Percentiles rank a stretch among this genome's conserved stretches.
Conservation (phyloP, 2,329 filamentous ascomycete species). For the Exophiala bonariae region DNA sequence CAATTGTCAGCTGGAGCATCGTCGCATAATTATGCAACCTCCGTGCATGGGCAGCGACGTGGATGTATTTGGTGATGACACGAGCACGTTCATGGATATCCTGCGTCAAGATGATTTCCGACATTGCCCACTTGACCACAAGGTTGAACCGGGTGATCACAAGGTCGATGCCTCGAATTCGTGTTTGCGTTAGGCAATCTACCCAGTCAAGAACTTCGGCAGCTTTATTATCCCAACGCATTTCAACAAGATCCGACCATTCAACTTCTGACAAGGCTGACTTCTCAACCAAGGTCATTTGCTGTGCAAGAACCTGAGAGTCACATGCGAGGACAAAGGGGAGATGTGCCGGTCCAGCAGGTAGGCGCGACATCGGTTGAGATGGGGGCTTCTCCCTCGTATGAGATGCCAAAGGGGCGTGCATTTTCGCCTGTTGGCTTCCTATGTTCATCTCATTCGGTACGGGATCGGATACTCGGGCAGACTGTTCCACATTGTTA, state of each 20-base stretch:
- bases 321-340: constrained; percentile 65
- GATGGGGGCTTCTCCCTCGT: neutral
- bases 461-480: constrained; percentile 39
- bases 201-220: constrained; percentile 60
- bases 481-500: constrained; percentile 30
- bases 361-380: constrained; percentile 12
- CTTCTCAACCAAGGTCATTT: constrained; percentile 66
- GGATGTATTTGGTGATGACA: constrained; percentile 63
- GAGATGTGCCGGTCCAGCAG: constrained; percentile 46
- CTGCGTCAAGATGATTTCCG: constrained; percentile 61
- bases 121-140: constrained; percentile 66
- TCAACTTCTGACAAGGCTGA: constrained; percentile 66
- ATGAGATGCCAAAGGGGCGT: neutral
- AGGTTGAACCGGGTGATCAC: constrained; percentile 68
- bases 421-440: neutral
- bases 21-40: constrained; percentile 65
- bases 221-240: constrained; percentile 60
- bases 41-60: constrained; percentile 60
- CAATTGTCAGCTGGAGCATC: constrained; percentile 65
- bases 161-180: constrained; percentile 59
- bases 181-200: constrained; percentile 57
- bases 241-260: constrained; percentile 65
- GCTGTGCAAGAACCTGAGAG: constrained; percentile 60
- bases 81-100: constrained; percentile 59
- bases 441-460: constrained; percentile 3